These are phyloP conservation scores for Miscanthus lutarioriparius DNA, from an alignment of 176 grass and related monocot species.

Conservation along the genomic window DNA sequence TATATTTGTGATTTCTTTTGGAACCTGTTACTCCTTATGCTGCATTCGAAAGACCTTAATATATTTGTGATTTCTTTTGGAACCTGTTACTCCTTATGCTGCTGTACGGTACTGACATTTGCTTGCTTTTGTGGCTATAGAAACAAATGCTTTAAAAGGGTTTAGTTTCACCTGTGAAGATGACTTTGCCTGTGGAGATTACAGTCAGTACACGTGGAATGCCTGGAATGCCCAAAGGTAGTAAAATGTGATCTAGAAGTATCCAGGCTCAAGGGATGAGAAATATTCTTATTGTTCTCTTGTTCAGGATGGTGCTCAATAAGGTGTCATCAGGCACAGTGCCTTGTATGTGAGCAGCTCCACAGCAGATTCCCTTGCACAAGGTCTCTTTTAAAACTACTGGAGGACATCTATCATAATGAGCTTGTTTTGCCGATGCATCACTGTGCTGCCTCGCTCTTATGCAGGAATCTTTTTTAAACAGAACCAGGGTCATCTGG, in stretches of 20 bases:
- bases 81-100: background rate
- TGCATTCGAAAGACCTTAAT: background rate
- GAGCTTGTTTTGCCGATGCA: slow-evolving; percentile 16
- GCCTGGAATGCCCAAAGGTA: slow-evolving; percentile 26
- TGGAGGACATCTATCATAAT: background rate
- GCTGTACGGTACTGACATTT: background rate
- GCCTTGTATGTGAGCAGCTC: background rate
- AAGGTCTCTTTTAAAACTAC: slow-evolving; percentile 3
- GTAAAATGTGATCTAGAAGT: slow-evolving; percentile 10
- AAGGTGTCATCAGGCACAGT: slow-evolving; percentile 2
- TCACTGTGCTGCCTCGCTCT: slow-evolving; percentile 25
- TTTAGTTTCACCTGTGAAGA: slow-evolving; percentile 2
- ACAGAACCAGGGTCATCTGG: background rate
- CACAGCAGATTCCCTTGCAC: background rate
- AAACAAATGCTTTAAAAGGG: slow-evolving; percentile 9
- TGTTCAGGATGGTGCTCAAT: slow-evolving; percentile 20
- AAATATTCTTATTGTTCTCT: slow-evolving; percentile 22
- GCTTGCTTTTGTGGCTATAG: slow-evolving; percentile 12
- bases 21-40: background rate
- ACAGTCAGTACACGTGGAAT: background rate
- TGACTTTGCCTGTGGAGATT: background rate
- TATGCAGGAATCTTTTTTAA: background rate
- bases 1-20: background rate
- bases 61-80: background rate
- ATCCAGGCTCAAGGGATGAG: slow-evolving; percentile 4